Conservation (phyloP, 2,329 filamentous ascomycete species). For the Phyllosticta citribraziliensis region DNA sequence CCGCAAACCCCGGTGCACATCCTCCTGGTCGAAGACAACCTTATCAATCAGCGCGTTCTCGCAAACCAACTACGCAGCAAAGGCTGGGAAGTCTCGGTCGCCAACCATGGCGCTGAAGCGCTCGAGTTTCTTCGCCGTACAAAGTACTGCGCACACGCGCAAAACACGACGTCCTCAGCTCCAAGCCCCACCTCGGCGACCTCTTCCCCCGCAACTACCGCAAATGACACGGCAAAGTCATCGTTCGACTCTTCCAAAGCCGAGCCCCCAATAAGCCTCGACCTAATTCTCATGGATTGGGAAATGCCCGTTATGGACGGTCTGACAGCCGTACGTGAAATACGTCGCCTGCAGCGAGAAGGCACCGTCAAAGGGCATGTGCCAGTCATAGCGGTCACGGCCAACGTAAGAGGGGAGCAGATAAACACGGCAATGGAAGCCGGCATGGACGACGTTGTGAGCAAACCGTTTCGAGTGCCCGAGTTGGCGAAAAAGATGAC, state of each 20-base stretch:
- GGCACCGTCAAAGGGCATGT: constrained; percentile 17
- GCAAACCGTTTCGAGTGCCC: constrained; percentile 55
- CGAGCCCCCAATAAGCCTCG: constrained; percentile 12
- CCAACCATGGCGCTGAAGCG: constrained; percentile 24
- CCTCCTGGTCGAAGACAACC: constrained; percentile 28
- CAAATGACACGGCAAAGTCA: constrained; percentile 5
- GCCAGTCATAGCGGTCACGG: constrained; percentile 29
- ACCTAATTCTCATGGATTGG: constrained; percentile 27
- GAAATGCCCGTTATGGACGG: constrained; percentile 33
- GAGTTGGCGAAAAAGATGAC: constrained; percentile 14
- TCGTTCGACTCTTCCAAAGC: not conserved
- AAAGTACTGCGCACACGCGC: not conserved
- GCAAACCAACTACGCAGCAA: constrained; percentile 22
- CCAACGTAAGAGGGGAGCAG: constrained; percentile 28
- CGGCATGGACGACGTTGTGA: constrained; percentile 57
- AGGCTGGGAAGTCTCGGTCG: constrained; percentile 22
- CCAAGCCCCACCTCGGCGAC: not conserved
- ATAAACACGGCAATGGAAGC: constrained; percentile 24
- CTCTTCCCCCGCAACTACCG: not conserved
- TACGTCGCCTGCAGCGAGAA: constrained; percentile 22
- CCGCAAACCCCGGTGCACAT: constrained; percentile 13
- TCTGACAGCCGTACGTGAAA: constrained; percentile 22
- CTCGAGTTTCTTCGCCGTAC: constrained; percentile 20
- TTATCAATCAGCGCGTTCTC: constrained; percentile 28
- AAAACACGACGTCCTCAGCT: not conserved